Base-by-base conservation (phyloP, 768 basidiomycete species). In the Trichaptum fuscoviolaceum region DNA sequence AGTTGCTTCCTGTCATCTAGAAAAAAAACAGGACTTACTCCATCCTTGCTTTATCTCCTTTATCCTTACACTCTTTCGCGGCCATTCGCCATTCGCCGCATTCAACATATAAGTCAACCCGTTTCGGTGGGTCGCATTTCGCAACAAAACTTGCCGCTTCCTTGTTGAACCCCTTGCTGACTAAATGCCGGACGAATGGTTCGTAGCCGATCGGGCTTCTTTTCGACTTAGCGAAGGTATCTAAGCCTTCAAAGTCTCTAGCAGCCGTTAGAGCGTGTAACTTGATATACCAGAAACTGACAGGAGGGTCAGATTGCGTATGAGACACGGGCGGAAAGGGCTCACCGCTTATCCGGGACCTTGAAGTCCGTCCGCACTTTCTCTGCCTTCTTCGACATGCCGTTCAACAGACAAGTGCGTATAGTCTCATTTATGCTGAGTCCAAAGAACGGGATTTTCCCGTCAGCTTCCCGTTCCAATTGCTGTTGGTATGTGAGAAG, bases 131-230 rank as follows among this genome's bases (percentile, higher is more conserved):
- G 74, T 99, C 97, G 72, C 96, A 99, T 30, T 88, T 87, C 1
- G 88, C 76, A 24, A 99, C 92, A 73, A 90, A 99, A 4, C 79
- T 66, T 0, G 86, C 79, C 2, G 93, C 97, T 73, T 96, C 91
- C 72, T 86, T 92, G 27, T 76, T 71, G 74, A 90, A 87, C 0
- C 92, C 93, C 52, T 87, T 85, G 63, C 86, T 82, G 30, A 92
- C 84, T 42, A 97, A 83, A 70, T 92, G 87, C 42, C 82, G 86
- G 26, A 95, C 94, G 74, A 95, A 95, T 0, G 90, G 84, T 73
- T 98, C 96, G 73, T 96, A 99, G 0, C 97, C 96, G 66, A 99
- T 98, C 4, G 96, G 96, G 75, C 91, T 94, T 70, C 93, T 85
- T 77, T 87, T 95, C 36, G 90, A 91, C 70, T 88, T 91, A 1